Evolutionary conservation across 1,284 basidiomycete species (phyloP), one percentile per base, ranked within the genome.

Genomic region (Ustilago hordei): DNA sequence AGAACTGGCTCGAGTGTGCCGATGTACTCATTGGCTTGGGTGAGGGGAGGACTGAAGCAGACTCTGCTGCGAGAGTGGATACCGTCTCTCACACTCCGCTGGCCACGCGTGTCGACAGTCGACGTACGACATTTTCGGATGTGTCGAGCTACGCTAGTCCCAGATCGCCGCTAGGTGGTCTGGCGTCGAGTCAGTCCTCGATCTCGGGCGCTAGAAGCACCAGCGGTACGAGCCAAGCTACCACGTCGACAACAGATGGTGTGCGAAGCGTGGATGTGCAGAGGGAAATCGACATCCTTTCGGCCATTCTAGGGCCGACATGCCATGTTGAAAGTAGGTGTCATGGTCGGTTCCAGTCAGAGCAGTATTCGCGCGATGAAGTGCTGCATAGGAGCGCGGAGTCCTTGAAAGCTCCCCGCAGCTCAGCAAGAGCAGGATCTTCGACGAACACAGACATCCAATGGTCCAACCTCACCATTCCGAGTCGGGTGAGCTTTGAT

Each of bases 221-320:
- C 13, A 78, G 75, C 48, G 72, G 72, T 11, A 64, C 61, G 13
- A 78, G 69, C 19, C 71, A 72, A 38, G 34, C 52, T 9, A 61
- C 76, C 7, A 50, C 63, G 4, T 72, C 73, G 0, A 69, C 66
- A 8, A 67, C 68, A 0, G 72, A 72, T 7, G 55, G 55, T 31
- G 64, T 17, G 4, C 61, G 80, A 8, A 70, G 63, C 56, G 70
- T 82, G 8, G 65, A 79, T 28, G 69, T 60, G 19, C 69, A 81
- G 48, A 50, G 80, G 13, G 80, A 82, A 62, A 75, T 80, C n/a
- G 80, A 82, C 60, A 82, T 82, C 45, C 39, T 82, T 8, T 71
- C 79, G 15, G 70, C 76, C 50, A 79, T 82, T 55, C 67, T 82
- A 1, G 78, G 79, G 15, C 28, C 69, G 9, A 38, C 45, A 8